phyloP scores from a whole-genome alignment of 352 stramenopile genomes.

The Halophytophthora polymorphica region DNA sequence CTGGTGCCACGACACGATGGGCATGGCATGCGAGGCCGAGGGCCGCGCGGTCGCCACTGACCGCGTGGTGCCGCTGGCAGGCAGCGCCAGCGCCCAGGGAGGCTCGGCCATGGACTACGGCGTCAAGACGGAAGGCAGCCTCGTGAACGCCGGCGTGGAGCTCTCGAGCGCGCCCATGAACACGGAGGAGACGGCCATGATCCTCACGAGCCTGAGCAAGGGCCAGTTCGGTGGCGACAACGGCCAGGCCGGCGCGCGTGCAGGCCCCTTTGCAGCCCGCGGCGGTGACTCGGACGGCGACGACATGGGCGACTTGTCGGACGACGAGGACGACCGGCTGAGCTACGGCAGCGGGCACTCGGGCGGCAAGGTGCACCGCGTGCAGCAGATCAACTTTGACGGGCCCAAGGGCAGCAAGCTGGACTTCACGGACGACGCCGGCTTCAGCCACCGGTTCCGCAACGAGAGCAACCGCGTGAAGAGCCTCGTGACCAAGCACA shows the following conservation, averaged over 20 bases:
- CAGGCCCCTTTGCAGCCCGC: too few relatives aligned
- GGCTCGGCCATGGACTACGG: not conserved
- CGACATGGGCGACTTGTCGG: slow-evolving; percentile 45
- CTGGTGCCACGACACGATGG: slow-evolving; percentile 37
- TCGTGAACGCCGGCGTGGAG: not conserved
- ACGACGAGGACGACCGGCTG: slow-evolving; percentile 34
- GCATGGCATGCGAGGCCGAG: slow-evolving; percentile 66
- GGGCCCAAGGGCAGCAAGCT: slow-evolving; percentile 66
- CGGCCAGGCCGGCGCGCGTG: not conserved
- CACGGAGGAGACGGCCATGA: slow-evolving; percentile 83
- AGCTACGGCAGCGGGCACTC: slow-evolving; percentile 18
- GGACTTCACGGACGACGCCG: slow-evolving; percentile 70
- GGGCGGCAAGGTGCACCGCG: slow-evolving; percentile 38
- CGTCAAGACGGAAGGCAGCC: slow-evolving; percentile 6
- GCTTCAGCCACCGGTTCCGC: slow-evolving; percentile 71
- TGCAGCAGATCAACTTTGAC: slow-evolving; percentile 77
- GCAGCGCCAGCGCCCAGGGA: slow-evolving; percentile 10
- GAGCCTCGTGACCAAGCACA: slow-evolving; percentile 85
- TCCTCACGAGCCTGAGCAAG: slow-evolving; percentile 82
- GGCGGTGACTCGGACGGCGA: slow-evolving; percentile 40
- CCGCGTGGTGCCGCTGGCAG: slow-evolving; percentile 14
- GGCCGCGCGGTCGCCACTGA: slow-evolving; percentile 26
- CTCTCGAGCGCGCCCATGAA: slow-evolving; percentile 36
- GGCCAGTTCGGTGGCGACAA: slow-evolving; percentile 30
- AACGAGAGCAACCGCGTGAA: slow-evolving; percentile 88